Percentiles rank a stretch among this genome's conserved stretches.
Evolutionary conservation across 2,329 filamentous ascomycete species (phyloP).

Genomic region (Diaporthe amygdali): DNA sequence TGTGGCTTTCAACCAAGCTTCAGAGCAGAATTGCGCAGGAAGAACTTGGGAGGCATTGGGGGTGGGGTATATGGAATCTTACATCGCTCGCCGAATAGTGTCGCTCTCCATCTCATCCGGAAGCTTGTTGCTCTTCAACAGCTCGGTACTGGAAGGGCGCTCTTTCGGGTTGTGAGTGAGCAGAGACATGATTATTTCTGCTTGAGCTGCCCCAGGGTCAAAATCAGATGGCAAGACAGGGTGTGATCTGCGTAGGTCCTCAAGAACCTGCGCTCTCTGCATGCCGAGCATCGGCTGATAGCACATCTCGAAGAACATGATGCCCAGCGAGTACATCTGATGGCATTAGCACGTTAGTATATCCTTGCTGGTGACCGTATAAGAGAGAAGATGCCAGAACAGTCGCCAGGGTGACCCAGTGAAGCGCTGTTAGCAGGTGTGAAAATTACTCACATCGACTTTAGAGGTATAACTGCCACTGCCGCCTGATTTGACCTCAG

Average conservation of each 20-base stretch:
- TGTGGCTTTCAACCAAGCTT: neutral
- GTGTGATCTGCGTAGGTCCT: conserved; percentile 69
- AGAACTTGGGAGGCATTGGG: neutral
- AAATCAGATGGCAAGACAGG: conserved; percentile 78
- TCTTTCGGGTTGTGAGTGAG: conserved; percentile 83
- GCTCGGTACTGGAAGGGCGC: conserved; percentile 80
- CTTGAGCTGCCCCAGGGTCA: conserved; percentile 73
- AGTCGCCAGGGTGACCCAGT: neutral
- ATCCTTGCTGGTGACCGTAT: neutral
- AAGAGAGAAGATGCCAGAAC: neutral
- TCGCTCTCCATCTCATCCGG: conserved; percentile 94
- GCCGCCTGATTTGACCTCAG: conserved; percentile 81
- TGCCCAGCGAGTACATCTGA: conserved; percentile 92
- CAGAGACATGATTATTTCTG: conserved; percentile 78
- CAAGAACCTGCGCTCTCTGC: conserved; percentile 68
- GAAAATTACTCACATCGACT: conserved; percentile 71
- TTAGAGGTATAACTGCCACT: conserved; percentile 86
- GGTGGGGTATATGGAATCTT: neutral
- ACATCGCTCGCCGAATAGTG: conserved; percentile 79
- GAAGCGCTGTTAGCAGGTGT: neutral
- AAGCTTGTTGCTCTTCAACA: conserved; percentile 84
- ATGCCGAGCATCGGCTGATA: conserved; percentile 68
- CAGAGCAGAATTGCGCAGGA: neutral
- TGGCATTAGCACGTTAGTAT: conserved; percentile 22
- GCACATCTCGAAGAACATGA: conserved; percentile 99